phyloP scores from a whole-genome alignment of 306 rosid species.

The Notholithocarpus densiflorus region DNA sequence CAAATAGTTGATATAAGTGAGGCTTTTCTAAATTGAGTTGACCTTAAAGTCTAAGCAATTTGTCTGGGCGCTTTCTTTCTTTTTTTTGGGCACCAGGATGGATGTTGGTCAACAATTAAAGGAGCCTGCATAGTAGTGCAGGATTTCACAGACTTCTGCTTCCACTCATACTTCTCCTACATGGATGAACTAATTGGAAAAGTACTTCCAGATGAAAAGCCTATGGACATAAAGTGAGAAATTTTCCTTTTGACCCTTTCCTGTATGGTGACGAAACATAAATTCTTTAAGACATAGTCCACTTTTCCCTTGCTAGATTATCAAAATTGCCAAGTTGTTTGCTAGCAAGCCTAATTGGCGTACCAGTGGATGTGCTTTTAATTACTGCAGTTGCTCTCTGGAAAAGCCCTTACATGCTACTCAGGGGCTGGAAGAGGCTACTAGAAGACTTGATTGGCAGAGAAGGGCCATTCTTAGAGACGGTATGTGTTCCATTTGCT shows the following conservation, averaged over 20 bases:
- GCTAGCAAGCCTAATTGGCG: slow-evolving; percentile 52
- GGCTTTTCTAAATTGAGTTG: not conserved
- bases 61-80: not conserved
- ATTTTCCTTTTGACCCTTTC: not conserved
- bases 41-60: not conserved
- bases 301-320: slow-evolving; percentile 35
- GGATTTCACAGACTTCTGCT: slow-evolving; percentile 74
- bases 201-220: slow-evolving; percentile 52
- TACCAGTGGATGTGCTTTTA: slow-evolving; percentile 46
- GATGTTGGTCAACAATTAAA: slow-evolving; percentile 64
- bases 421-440: slow-evolving; percentile 84
- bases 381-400: slow-evolving; percentile 61
- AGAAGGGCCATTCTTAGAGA: slow-evolving; percentile 83
- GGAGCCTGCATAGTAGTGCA: slow-evolving; percentile 57
- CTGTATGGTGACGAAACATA: not conserved
- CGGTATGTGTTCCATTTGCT: slow-evolving; percentile 82
- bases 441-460: slow-evolving; percentile 80
- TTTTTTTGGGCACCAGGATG: slow-evolving; percentile 48
- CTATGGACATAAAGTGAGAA: slow-evolving; percentile 54
- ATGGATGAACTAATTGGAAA: slow-evolving; percentile 76
- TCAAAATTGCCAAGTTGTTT: slow-evolving; percentile 60
- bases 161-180: slow-evolving; percentile 80
- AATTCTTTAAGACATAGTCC: not conserved
- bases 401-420: slow-evolving; percentile 81
- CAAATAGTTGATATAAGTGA: not conserved